Percentiles rank a stretch among this genome's conserved stretches.
Evolutionary conservation across 2,329 filamentous ascomycete genomes (phyloP).

Genomic region (Helicocarpus griseus): DNA sequence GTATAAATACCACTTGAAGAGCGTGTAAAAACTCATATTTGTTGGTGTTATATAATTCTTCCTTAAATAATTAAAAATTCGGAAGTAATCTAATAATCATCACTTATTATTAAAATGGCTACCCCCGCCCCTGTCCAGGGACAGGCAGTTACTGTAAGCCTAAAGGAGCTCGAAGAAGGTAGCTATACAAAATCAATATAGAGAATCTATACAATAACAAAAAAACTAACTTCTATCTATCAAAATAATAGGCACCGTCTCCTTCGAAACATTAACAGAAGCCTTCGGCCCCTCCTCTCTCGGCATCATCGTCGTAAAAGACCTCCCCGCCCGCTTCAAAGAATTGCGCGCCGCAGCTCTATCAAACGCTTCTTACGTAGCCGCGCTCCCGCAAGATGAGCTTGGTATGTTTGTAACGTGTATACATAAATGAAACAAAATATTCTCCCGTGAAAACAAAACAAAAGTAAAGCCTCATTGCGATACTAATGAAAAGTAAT

Average conservation of each 20-base stretch:
- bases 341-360: constrained; percentile 64
- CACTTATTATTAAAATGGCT: not conserved
- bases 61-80: not conserved
- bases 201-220: not conserved
- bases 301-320: constrained; percentile 87
- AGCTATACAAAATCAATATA: constrained; percentile 6
- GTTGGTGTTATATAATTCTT: too few species aligned
- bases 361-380: constrained; percentile 82
- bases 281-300: constrained; percentile 87
- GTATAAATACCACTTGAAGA: too few species aligned
- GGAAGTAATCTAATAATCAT: not conserved
- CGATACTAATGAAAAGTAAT: constrained; percentile 43
- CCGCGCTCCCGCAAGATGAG: constrained; percentile 61
- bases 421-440: not conserved
- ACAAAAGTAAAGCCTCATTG: too few species aligned
- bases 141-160: constrained; percentile 38
- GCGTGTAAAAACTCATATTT: too few species aligned
- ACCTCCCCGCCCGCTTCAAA: constrained; percentile 63
- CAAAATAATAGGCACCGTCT: constrained; percentile 25
- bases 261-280: constrained; percentile 39
- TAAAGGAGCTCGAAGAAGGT: constrained; percentile 41
- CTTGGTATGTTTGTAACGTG: constrained; percentile 46
- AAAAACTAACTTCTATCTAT: not conserved
- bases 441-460: not conserved
- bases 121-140: constrained; percentile 13